phyloP scores from a whole-genome alignment of 2,329 filamentous ascomycete genomes.

The Colletotrichum salicis region DNA sequence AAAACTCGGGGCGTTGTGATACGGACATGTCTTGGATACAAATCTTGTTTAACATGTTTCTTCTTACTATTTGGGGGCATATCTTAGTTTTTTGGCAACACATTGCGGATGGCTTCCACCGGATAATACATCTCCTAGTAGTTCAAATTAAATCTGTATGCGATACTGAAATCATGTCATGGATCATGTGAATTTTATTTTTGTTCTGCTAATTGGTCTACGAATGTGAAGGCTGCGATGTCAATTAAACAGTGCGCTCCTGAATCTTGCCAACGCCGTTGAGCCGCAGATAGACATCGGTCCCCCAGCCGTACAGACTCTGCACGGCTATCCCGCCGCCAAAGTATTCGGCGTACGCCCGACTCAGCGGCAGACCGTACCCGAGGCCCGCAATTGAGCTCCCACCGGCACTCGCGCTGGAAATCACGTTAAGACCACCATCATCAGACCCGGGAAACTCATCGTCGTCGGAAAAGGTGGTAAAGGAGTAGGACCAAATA shows the following conservation, averaged over 20 bases:
- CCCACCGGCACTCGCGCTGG: slow-evolving; percentile 74
- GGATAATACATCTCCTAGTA: slow-evolving; percentile 31
- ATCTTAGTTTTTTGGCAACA: neutral
- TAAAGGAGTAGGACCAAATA: slow-evolving; percentile 98
- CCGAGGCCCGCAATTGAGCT: slow-evolving; percentile 93
- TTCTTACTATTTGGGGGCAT: slow-evolving; percentile 7
- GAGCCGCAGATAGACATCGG: slow-evolving; percentile 74
- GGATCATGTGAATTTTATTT: neutral
- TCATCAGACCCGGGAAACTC: slow-evolving; percentile 58
- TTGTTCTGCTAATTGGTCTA: neutral
- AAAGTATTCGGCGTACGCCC: slow-evolving; percentile 98
- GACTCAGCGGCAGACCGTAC: slow-evolving; percentile 88
- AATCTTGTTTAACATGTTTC: slow-evolving; percentile 3
- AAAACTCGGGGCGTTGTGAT: slow-evolving; percentile 26
- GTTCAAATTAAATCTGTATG: slow-evolving; percentile 20
- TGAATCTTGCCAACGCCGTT: slow-evolving; percentile 70
- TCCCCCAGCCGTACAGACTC: slow-evolving; percentile 93
- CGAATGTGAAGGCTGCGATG: too few species aligned
- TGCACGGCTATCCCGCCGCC: slow-evolving; percentile 95
- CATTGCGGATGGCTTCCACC: slow-evolving; percentile 20
- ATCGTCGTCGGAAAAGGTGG: slow-evolving; percentile 81
- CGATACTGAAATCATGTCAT: neutral
- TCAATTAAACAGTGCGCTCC: slow-evolving; percentile 35
- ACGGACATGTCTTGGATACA: slow-evolving; percentile 5
- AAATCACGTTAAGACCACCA: slow-evolving; percentile 81